A percentile compares a stretch with the other conserved stretches of the same genome.
These are phyloP conservation scores for Sclerotinia minor DNA, from an alignment of 2,329 filamentous ascomycete genomes.

Conservation along the genomic window DNA sequence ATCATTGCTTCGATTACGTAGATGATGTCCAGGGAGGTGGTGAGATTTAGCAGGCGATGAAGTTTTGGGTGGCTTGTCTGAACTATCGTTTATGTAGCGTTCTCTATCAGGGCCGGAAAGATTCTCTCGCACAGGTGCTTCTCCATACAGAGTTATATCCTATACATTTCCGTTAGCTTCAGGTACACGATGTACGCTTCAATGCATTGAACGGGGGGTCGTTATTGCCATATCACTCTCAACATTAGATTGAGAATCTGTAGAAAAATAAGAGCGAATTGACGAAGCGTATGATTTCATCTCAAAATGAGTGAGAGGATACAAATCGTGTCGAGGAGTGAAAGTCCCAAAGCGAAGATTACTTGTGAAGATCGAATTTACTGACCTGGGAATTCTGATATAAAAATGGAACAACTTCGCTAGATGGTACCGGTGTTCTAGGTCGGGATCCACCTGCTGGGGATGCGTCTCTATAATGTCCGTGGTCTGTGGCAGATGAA, in stretches of 20 bases:
- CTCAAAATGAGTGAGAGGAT: not conserved
- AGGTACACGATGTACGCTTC: not conserved
- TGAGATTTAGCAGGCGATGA: conserved; percentile 61
- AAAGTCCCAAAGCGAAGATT: conserved; percentile 18
- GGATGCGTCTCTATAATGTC: conserved; percentile 61
- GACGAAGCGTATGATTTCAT: conserved; percentile 26
- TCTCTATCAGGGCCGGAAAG: conserved; percentile 69
- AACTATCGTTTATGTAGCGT: conserved; percentile 55
- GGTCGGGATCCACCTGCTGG: conserved; percentile 67
- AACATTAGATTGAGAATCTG: conserved; percentile 11
- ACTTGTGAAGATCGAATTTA: conserved; percentile 23
- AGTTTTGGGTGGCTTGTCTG: conserved; percentile 57
- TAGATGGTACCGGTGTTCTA: conserved; percentile 81
- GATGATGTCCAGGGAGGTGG: conserved; percentile 65
- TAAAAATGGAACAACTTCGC: conserved; percentile 95
- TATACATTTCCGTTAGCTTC: conserved; percentile 40
- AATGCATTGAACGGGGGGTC: conserved; percentile 25
- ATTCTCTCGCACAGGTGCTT: conserved; percentile 72
- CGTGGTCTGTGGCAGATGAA: conserved; percentile 71
- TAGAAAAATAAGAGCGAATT: conserved; percentile 24
- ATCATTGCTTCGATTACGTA: conserved; percentile 71
- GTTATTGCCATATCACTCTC: conserved; percentile 26
- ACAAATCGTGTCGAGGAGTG: conserved; percentile 7
- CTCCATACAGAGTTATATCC: conserved; percentile 76
- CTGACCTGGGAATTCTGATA: conserved; percentile 83